phyloP scores from a whole-genome alignment of 116 monocot species.

The Phalaenopsis hybrid region DNA sequence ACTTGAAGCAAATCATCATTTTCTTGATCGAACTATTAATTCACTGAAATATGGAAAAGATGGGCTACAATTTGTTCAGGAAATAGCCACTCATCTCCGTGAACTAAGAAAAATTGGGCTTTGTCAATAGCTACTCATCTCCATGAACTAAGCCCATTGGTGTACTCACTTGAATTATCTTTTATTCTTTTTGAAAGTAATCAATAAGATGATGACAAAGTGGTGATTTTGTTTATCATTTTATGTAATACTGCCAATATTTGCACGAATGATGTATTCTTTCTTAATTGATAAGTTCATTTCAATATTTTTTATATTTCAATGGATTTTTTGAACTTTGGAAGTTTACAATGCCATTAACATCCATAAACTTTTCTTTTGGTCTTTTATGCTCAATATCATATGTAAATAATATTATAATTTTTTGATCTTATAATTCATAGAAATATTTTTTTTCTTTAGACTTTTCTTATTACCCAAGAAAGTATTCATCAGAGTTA shows the following conservation, averaged over 20 bases:
- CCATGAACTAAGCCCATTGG: conserved; percentile 1
- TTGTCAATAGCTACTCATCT: not conserved
- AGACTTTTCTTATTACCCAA: not conserved
- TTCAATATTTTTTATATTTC: no score
- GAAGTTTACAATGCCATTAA: no score
- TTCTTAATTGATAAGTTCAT: not conserved
- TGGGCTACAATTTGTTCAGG: conserved; percentile 55
- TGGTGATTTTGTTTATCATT: not conserved
- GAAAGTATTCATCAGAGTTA: not conserved
- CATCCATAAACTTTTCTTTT: not conserved
- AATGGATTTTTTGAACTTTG: no score
- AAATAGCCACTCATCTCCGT: conserved; percentile 56
- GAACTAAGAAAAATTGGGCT: conserved; percentile 46
- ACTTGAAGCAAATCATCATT: conserved; percentile 69
- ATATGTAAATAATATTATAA: not conserved
- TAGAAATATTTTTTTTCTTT: no score
- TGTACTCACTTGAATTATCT: not conserved
- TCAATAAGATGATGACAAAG: not conserved
- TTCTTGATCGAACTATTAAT: conserved; percentile 77
- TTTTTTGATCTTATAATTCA: not conserved
- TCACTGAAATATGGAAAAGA: conserved; percentile 67
- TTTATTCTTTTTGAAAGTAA: conserved; percentile 16
- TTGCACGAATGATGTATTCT: not conserved
- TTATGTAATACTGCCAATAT: not conserved
- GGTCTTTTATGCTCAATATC: not conserved